Evolutionary conservation across 2,329 filamentous ascomycete genomes (phyloP), one percentile per base, ranked within the genome.

Genomic region (Fusarium proliferatum): DNA sequence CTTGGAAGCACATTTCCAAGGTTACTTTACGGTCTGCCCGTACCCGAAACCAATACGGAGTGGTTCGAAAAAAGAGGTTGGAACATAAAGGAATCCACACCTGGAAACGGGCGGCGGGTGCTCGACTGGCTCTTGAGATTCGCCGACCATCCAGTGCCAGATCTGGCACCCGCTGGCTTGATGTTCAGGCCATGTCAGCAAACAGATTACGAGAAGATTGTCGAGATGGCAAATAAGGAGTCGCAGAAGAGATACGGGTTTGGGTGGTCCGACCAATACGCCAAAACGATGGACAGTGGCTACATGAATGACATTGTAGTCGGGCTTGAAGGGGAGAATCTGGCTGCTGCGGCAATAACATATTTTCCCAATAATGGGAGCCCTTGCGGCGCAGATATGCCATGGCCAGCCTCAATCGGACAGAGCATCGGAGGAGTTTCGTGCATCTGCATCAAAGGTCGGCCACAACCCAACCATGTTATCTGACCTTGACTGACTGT

Each of bases 231-330:
- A 15, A 85, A 85, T 61, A 82, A 80, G 56, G 85, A 87, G 60
- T 86, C 86, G 0, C 79, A 79, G 15, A 82, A 81, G 53, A 85
- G 87, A 67, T 82, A 84, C 39, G 83, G 84, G 49, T 85, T 89
- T 73, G 88, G 88, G 48, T 90, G 88, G 87, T 90, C 86, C 72
- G 88, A 91, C 74, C 87, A 90, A 74, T 91, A 90, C 71, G 84
- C 84, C 62, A 85, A 83, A 70, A 81, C 89, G 13, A 84, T 84
- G 49, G 84, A 86, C 70, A 84, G 85, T 12, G 82, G 82, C 57
- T 81, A 86, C 69, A 81, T 89, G 43, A 82, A 83, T 51, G 87
- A 90, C 71, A 85, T 91, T 58, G 77, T 91, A n/a, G 71, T 90
- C 28, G 88, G 85, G 5, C 75, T 88, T 21, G 85, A 88, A 49